Base-by-base conservation (phyloP, 169 alveolate genomes). In the Babesia gibsoni region DNA sequence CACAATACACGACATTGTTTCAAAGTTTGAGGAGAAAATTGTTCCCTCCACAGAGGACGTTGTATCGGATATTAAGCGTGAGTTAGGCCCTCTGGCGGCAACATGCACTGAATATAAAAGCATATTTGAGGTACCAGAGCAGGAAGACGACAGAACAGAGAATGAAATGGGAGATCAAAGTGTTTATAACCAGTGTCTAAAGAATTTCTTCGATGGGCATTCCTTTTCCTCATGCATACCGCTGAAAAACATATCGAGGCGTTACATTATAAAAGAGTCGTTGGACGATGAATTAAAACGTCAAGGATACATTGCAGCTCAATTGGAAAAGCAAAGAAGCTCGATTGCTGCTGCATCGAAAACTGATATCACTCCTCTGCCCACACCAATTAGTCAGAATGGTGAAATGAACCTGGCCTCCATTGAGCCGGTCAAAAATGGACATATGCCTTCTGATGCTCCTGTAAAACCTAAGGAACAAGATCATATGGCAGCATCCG, bases 161-260 rank as follows among this genome's bases (percentile, higher is more conserved):
- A 4, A 14, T 9, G 72, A 48, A 3, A 23, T 14, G 0, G 39
- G 9, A 16, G 50, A 27, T 16, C 10, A 22, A 4, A 7, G 23
- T 6, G 18, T 37, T 18, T 16, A 75, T n/a, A 52, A 27, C 23
- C 70, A 58, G 16, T 52, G 52, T 65, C 48, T 74, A 50, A 64
- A 74, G 36, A 67, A 46, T 37, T 74, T 74, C 42, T 46, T 22
- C 45, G 84, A 74, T 12, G 84, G 79, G 20, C 48, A 52, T 3
- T 63, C 79, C 25, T 49, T 4, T 33, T 23, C 53, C 7, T 43
- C 67, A 12, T 41, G 48, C 23, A 74, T 74, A n/a, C 84, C 84
- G n/a, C 63, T 74, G 1, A 61, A 54, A 29, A 74, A 63, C 52
- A 63, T 54, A 12, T n/a, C 84, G 37, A 3, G 84, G 49, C 49